Evolutionary conservation across 768 basidiomycete genomes (phyloP).

Genomic region (Leucocoprinus birnbaumii): DNA sequence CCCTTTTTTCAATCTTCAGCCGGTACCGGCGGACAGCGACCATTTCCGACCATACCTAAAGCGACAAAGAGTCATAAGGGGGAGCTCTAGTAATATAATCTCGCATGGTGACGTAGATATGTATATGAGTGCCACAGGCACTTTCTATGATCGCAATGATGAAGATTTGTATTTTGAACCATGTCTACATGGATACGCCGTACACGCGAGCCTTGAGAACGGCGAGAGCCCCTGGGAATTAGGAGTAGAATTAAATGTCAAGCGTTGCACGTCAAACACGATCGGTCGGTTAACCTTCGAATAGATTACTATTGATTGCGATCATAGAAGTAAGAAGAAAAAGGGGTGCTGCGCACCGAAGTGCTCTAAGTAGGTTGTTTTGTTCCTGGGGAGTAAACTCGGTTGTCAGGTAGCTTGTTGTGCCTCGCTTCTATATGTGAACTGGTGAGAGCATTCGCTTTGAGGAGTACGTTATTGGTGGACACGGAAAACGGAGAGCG

Average conservation of each 20-base stretch:
- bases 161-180: too few species aligned
- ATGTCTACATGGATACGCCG: too few species aligned
- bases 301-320: neutral
- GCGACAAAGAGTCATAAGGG: too few species aligned
- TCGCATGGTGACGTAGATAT: slow-evolving; percentile 30
- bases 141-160: too few species aligned
- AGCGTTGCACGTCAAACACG: too few species aligned
- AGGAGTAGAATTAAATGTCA: neutral
- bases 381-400: slow-evolving; percentile 37
- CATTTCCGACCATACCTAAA: slow-evolving; percentile 36
- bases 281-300: too few species aligned
- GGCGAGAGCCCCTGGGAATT: neutral
- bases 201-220: too few species aligned
- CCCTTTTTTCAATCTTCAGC: slow-evolving; percentile 31
- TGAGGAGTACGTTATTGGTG: slow-evolving; percentile 35
- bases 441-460: slow-evolving; percentile 27
- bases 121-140: slow-evolving; percentile 24
- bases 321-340: neutral
- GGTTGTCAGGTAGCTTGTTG: slow-evolving; percentile 30
- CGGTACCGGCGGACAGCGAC: slow-evolving; percentile 37
- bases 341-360: neutral
- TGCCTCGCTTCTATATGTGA: slow-evolving; percentile 27
- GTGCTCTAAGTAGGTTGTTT: too few species aligned
- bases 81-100: slow-evolving; percentile 37
- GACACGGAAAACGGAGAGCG: too few species aligned